Conservation (phyloP, 1,284 basidiomycete genomes). For the Apiotrichum gracile region DNA sequence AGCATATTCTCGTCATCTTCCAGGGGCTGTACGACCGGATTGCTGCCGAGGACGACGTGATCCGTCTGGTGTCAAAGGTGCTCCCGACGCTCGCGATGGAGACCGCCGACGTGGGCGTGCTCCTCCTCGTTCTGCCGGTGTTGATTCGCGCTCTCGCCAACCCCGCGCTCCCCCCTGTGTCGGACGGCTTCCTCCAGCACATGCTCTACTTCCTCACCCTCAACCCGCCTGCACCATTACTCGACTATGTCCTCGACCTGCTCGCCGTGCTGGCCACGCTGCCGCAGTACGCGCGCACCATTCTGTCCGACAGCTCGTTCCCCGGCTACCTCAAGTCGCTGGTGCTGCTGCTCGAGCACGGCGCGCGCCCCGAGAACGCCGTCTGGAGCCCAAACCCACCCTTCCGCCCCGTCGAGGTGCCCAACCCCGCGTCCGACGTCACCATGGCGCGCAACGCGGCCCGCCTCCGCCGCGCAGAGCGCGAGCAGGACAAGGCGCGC, state of each 20-base stretch:
- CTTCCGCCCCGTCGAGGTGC: conserved; percentile 15
- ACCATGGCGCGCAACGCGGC: conserved; percentile 23
- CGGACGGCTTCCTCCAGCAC: conserved; percentile 27
- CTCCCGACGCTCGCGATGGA: conserved; percentile 32
- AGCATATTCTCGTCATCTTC: conserved; percentile 33
- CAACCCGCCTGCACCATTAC: conserved; percentile 21
- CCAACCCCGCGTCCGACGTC: conserved; percentile 34
- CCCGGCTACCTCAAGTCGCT: conserved; percentile 31
- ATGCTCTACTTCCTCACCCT: conserved; percentile 30
- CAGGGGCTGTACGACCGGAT: conserved; percentile 27
- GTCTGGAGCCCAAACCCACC: conserved; percentile 16
- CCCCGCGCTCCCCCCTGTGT: conserved; percentile 21
- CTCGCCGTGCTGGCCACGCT: conserved; percentile 31
- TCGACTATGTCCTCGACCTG: conserved; percentile 37
- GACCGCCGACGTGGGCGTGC: conserved; percentile 33
- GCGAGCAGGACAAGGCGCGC: conserved; percentile 28
- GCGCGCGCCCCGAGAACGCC: conserved; percentile 9
- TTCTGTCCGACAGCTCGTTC: conserved; percentile 25
- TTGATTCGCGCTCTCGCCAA: conserved; percentile 25
- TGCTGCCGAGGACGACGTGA: neutral
- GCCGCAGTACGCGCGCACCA: conserved; percentile 21
- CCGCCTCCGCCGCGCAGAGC: conserved; percentile 20
- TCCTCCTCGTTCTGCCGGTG: conserved; percentile 29
- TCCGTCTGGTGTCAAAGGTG: conserved; percentile 17
- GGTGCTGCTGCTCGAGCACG: conserved; percentile 27